Conservation (phyloP, 2,329 filamentous ascomycete species). For the Aureobasidium pullulans region DNA sequence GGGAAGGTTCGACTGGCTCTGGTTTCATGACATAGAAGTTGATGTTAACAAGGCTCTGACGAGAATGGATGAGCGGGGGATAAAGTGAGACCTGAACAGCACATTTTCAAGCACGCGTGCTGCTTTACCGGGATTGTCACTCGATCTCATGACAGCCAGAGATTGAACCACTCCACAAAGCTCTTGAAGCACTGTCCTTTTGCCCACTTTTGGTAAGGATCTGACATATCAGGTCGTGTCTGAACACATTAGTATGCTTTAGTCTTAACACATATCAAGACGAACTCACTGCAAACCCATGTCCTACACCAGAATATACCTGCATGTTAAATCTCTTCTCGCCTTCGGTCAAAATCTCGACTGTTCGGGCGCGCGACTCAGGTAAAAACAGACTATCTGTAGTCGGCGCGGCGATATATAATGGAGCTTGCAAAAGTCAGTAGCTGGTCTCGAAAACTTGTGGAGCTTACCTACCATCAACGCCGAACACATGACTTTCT, state of each 20-base stretch:
- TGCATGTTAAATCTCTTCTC: not conserved
- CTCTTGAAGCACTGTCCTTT: not conserved
- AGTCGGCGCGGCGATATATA: not conserved
- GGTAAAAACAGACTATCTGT: not conserved
- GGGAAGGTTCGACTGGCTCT: not conserved
- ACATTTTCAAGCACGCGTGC: too few relatives aligned
- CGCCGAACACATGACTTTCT: not conserved
- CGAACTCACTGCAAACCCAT: not conserved
- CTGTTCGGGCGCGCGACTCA: not conserved
- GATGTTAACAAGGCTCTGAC: not conserved
- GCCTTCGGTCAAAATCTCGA: not conserved
- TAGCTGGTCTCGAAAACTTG: too few relatives aligned
- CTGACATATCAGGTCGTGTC: not conserved
- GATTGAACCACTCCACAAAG: not conserved
- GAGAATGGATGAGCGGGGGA: not conserved
- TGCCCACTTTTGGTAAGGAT: not conserved
- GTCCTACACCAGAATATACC: not conserved
- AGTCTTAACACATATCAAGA: not conserved
- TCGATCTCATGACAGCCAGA: not conserved
- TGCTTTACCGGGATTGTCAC: too few relatives aligned
- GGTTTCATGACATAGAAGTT: not conserved
- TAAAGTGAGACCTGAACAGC: too few relatives aligned
- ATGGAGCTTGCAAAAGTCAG: not conserved
- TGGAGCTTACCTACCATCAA: not conserved
- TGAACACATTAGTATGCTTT: not conserved